Evolutionary conservation across 495 filamentous ascomycete species (phyloP), one percentile per base, ranked within the genome.

Genomic region (Penicillium goetzii): DNA sequence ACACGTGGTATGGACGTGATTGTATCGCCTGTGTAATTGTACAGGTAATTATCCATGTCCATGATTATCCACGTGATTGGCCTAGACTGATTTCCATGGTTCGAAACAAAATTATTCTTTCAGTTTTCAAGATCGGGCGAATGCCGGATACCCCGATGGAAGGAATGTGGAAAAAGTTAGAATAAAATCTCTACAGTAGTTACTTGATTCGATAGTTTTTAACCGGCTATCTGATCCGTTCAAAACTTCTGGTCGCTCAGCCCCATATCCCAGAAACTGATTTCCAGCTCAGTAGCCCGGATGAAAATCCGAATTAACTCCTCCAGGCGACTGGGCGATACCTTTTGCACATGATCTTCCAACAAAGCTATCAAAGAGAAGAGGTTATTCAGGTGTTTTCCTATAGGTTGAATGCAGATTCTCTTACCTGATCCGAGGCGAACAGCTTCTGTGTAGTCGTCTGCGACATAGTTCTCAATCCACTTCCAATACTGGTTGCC

Each of bases 181-280:
- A 23, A 28, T 8, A 53, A 32, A 51, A 1, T 30, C 14, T 30
- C 50, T 53, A 26, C 8, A 32, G 30, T 32, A 8, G 6, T 32
- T 32, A 8, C 25, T 6, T 9, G 52, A 55, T 33, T 55, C n/a
- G 15, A n/a, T 30, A 36, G 17, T 36, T 33, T 34, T 55, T 55
- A 7, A 36, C 11, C 52, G 19, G 28, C 52, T 33, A 55, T 55
- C 17, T 33, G 19, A n/a, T 59, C 32, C 12, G 25, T 52, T 63
- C 67, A 71, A 30, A 49, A 11, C 23, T 76, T 80, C 49, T 68
- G 65, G 23, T 65, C 68, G 28, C 75, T 78, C 47, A 84, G 45
- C 11, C 91, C 88, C 87, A 96, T 95, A 56, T 92, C 87, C 92
- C 92, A 96, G 76, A 97, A 96, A 2, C 85, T 88, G 67, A 88